Evolutionary conservation across 352 stramenopile species (phyloP), one percentile per base, ranked within the genome.

Genomic region (Pythium plurisporium): DNA sequence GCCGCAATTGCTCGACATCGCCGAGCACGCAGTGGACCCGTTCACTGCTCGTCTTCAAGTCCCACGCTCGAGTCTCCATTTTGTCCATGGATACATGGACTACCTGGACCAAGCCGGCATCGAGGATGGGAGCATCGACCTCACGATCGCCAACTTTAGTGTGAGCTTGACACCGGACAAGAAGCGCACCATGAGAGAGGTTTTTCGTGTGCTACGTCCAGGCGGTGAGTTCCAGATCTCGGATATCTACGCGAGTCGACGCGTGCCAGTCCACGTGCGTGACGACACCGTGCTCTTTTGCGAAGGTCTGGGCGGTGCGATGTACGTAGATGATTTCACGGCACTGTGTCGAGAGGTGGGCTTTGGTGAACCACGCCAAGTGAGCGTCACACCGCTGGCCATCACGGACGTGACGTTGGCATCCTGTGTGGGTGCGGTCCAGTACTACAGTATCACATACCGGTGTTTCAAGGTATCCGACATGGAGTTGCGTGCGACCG

Each of bases 241-340:
- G 0, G 91, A 98, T 57, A 87, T 97, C 0, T 98, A 96, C 65
- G 63, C 78, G 19, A 86, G 81, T 52, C 76, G 87, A 22, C 73
- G 91, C 26, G 69, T 97, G 25, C 83, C 87, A 10, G 69, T 86
- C 33, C 61, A 64, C 27, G 87, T 52, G 15, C 74, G 76, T 30
- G 73, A 92, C 19, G 73, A 97, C 68, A 68, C 82, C 30, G 79
- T 95, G 9, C 65, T 98, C 2, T 95, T 88, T 77, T 87, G 89
- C 36, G 89, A 98, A 65, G 96, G 91, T 56, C 67, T 98, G 10
- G 80, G 68, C 4, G 91, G 91, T 31, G 89, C 91, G 1, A 62
- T 98, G 14, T 98, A 98, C 64, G 86, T 83, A 69, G 90, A 96
- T 59, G 91, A 98, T 61, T 97, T 98, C 69, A 73, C 89, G 55